Conservation (phyloP, 345 rosid species). For the Citropsis articulata region DNA sequence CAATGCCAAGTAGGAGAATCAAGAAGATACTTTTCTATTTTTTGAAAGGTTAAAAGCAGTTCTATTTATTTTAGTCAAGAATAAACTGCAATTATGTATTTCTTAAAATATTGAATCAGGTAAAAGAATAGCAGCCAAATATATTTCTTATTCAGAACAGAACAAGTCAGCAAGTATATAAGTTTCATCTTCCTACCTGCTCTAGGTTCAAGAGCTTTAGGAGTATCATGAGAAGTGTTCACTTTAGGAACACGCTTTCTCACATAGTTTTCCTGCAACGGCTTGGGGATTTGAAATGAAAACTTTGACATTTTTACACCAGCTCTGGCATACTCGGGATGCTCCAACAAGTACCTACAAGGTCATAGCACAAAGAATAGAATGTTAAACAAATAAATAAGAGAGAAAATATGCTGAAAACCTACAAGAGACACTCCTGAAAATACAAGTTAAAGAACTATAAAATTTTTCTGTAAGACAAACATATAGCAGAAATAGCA, state of each 20-base stretch:
- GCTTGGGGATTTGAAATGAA: slow-evolving; percentile 77
- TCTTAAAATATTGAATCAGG: not conserved
- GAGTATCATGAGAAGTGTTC: slow-evolving; percentile 30
- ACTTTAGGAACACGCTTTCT: slow-evolving; percentile 49
- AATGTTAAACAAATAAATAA: not conserved
- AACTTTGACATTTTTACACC: slow-evolving; percentile 57
- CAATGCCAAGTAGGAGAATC: too few relatives aligned
- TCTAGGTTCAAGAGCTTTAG: slow-evolving; percentile 28
- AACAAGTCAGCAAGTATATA: not conserved
- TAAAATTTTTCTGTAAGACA: not conserved
- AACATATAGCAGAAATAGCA: not conserved
- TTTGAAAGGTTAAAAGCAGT: not conserved
- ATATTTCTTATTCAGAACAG: not conserved
- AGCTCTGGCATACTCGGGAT: slow-evolving; percentile 43
- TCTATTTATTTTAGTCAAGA: not conserved
- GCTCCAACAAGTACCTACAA: slow-evolving; percentile 55
- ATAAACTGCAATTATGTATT: not conserved
- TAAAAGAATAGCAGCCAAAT: not conserved
- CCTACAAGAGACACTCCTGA: not conserved
- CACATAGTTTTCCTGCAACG: slow-evolving; percentile 61
- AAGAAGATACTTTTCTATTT: too few relatives aligned
- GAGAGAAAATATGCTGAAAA: not conserved
- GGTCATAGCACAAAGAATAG: slow-evolving; percentile 6
- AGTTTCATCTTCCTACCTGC: slow-evolving; percentile 38
- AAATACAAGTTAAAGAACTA: not conserved